phyloP scores from a whole-genome alignment of 495 filamentous ascomycete genomes.

The Bathelium albidoporum region DNA sequence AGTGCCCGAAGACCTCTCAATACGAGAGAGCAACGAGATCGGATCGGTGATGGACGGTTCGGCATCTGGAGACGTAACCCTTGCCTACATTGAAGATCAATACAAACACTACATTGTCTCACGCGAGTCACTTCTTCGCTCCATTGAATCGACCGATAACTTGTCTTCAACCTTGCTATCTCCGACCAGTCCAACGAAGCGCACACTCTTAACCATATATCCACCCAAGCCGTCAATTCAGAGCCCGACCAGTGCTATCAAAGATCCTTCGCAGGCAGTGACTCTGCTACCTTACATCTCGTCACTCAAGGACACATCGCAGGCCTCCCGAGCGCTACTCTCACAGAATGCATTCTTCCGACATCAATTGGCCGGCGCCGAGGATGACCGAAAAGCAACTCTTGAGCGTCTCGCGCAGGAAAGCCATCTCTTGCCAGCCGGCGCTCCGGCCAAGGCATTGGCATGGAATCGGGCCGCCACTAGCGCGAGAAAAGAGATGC shows the following conservation, averaged over 20 bases:
- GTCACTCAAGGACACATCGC: background rate
- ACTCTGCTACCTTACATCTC: background rate
- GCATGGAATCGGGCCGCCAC: background rate
- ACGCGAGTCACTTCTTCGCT: background rate
- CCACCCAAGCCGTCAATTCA: background rate
- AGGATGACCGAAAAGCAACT: background rate
- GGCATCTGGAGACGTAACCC: background rate
- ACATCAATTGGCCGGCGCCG: background rate
- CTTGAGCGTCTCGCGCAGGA: background rate
- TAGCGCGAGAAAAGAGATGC: background rate
- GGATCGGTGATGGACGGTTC: background rate
- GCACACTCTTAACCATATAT: background rate
- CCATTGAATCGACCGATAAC: background rate
- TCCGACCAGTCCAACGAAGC: background rate
- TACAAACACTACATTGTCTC: background rate
- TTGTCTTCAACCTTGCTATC: background rate
- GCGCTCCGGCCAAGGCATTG: background rate
- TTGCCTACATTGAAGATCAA: conserved; percentile 1
- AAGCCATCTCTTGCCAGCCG: background rate
- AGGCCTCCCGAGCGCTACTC: background rate
- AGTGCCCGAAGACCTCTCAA: background rate
- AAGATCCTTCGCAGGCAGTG: background rate
- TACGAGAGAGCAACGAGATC: background rate
- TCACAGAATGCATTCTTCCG: background rate
- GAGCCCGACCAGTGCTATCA: background rate